Conservation (phyloP, 306 rosid genomes). For the Cicer arietinum region DNA sequence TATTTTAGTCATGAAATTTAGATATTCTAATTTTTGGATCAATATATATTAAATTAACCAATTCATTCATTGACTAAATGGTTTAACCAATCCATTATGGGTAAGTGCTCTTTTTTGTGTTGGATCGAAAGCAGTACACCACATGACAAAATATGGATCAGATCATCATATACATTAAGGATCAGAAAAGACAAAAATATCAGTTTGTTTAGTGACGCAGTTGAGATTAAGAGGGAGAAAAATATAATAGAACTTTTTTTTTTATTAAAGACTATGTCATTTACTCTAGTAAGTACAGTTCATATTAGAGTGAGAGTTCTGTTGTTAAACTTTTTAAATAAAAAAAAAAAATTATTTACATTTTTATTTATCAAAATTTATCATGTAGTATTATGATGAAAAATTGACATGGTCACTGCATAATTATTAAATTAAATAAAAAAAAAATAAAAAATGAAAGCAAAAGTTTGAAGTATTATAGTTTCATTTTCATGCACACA, state of each 20-base stretch:
- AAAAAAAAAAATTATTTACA: too few relatives aligned
- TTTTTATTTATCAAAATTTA: too few relatives aligned
- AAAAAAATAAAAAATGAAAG: slow-evolving; percentile 30
- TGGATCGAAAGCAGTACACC: neutral
- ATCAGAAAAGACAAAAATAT: slow-evolving; percentile 31
- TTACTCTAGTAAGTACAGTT: too few relatives aligned
- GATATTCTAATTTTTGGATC: too few relatives aligned
- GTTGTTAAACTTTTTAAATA: too few relatives aligned
- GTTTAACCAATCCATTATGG: neutral
- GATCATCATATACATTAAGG: slow-evolving; percentile 2
- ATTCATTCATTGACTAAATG: neutral
- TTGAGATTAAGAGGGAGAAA: slow-evolving; percentile 27
- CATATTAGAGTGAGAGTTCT: too few relatives aligned
- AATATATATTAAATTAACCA: too few relatives aligned
- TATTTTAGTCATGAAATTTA: too few relatives aligned
- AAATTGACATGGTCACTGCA: too few relatives aligned
- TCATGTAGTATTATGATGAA: too few relatives aligned
- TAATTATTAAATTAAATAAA: too few relatives aligned
- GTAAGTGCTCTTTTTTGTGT: neutral
- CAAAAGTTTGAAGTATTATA: slow-evolving; percentile 41
- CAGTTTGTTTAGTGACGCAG: slow-evolving; percentile 15
- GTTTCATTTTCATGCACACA: slow-evolving; percentile 50
- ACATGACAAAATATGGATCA: slow-evolving; percentile 37
- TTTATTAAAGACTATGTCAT: neutral
- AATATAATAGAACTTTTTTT: neutral